A percentile compares a stretch with the other conserved stretches of the same genome.
Conservation (phyloP, 176 grass and related monocot genomes). For the Phoenix dactylifera region DNA sequence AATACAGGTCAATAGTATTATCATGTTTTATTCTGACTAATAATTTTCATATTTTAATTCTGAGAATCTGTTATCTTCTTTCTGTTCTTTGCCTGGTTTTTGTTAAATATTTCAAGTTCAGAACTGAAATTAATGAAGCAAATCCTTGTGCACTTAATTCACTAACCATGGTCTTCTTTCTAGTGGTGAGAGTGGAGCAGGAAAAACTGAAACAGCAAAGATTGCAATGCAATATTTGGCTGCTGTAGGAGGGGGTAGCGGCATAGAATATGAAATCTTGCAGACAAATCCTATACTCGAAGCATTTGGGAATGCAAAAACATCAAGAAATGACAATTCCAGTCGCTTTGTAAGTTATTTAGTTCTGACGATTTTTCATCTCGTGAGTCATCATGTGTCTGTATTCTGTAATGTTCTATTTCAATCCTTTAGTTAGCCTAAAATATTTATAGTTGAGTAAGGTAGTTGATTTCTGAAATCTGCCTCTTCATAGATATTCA, state of each 20-base stretch:
- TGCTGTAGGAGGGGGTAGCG: conserved; percentile 83
- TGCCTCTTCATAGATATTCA: not conserved
- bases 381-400: too few species aligned
- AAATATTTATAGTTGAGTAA: too few species aligned
- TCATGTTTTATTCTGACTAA: too few species aligned
- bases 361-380: not conserved
- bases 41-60: too few species aligned
- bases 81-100: too few species aligned
- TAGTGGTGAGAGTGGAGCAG: conserved; percentile 98
- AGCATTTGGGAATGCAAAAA: conserved; percentile 99
- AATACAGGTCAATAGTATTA: too few species aligned
- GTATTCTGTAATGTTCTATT: too few species aligned
- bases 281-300: conserved; percentile 98
- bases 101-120: too few species aligned
- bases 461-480: not conserved
- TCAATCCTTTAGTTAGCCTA: too few species aligned
- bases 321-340: conserved; percentile 93
- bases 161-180: conserved; percentile 2
- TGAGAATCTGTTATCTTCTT: too few species aligned
- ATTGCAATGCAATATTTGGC: conserved; percentile 99
- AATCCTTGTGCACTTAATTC: too few species aligned
- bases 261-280: conserved; percentile 98
- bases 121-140: too few species aligned
- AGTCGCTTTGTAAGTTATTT: conserved; percentile 89
- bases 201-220: conserved; percentile 99